These are phyloP conservation scores for Penicillium fuscoglaucum DNA, from an alignment of 2,329 filamentous ascomycete genomes.

Conservation along the genomic window DNA sequence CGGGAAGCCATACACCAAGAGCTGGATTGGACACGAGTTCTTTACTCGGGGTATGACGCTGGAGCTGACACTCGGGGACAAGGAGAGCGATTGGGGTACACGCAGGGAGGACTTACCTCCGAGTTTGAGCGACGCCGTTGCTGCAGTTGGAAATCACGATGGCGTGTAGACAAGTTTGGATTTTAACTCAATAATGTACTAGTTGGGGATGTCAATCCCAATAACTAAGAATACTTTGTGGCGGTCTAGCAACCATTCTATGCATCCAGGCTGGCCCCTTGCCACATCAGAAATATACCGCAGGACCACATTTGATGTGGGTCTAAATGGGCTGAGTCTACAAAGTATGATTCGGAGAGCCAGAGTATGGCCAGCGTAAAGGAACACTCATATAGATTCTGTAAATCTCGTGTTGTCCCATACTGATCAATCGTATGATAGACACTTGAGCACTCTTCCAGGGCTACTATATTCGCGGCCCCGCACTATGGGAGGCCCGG, in stretches of 20 bases:
- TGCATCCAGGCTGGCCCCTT: not conserved
- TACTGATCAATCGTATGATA: not conserved
- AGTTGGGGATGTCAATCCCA: not conserved
- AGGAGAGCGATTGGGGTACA: conserved; percentile 66
- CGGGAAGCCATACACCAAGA: conserved; percentile 60
- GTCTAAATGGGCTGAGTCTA: not conserved
- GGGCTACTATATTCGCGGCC: not conserved
- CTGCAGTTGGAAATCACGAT: conserved; percentile 5
- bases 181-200: not conserved
- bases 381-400: not conserved
- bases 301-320: conserved; percentile 16
- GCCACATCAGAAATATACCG: not conserved
- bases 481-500: not conserved
- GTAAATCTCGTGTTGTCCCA: not conserved
- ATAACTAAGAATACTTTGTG: not conserved
- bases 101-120: conserved; percentile 61
- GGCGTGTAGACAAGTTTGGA: not conserved
- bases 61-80: conserved; percentile 60
- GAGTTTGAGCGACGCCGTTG: conserved; percentile 22
- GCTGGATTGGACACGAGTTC: conserved; percentile 68
- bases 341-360: not conserved
- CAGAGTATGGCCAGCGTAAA: not conserved
- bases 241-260: conserved; percentile 7
- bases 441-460: not conserved
- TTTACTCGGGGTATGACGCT: conserved; percentile 64